Evolutionary conservation across 371 early-diverging fungal genomes (phyloP), one percentile per base, ranked within the genome.

Genomic region (Mucor sp.): DNA sequence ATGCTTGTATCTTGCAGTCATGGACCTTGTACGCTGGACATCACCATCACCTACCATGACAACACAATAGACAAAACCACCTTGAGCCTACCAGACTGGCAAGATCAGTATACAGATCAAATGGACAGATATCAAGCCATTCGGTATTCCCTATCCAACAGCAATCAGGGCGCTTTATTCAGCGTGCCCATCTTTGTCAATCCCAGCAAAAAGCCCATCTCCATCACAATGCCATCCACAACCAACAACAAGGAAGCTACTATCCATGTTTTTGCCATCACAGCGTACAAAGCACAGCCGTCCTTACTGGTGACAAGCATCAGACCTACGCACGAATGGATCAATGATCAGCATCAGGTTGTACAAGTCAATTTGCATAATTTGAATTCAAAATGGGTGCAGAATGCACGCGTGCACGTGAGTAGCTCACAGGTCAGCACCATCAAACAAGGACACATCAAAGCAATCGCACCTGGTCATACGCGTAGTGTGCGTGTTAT

Each of bases 11-110:
- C 74, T 0, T 60, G 65, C 3, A 74, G 62, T 27, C 71, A 70
- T 65, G 74, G 74, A 9, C 67, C 71, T 32, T 32, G 53, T 2
- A 60, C 58, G 0, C 21, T 30, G 1, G 47, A 65, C 3, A 35
- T 67, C n/a, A 60, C 28, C 1, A 25, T 67, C 3, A 50, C 57
- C 21, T 74, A 74, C 25, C 33, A 6, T 6, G 68, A 74, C 17
- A 55, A 30, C 3, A 64, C 67, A 4, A 17, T 28, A 7, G 61
- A 62, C 25, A 48, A 25, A 17, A 70, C 71, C 3, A 32, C 41
- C 0, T 35, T 74, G 21, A 65, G 63, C 8, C 35, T 74, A 17
- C 70, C 74, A 2, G 74, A 74, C 35, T 74, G 74, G 74, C 74
- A 72, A 35, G 33, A 43, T n/a, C 19, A 17, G 6, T 23, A 58